Conservation (phyloP, 345 rosid species). For the Corchorus capsularis region DNA sequence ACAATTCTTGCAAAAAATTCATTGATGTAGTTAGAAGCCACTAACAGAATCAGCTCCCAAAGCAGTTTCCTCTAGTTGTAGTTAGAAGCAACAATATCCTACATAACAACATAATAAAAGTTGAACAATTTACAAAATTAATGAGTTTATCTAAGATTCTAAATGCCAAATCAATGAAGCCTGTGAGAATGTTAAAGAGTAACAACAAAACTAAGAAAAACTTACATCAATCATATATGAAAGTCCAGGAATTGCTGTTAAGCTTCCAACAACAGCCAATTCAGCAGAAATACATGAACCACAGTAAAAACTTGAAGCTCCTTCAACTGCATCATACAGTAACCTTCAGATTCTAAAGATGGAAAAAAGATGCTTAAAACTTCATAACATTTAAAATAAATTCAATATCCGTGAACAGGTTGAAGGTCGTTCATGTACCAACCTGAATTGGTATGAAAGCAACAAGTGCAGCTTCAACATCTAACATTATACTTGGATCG, state of each 20-base stretch:
- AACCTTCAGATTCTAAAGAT: neutral
- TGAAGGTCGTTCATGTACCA: constrained; percentile 15
- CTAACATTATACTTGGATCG: constrained; percentile 93
- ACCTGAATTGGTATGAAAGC: constrained; percentile 99
- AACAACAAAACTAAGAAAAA: constrained; percentile 15
- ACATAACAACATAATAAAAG: constrained; percentile 24
- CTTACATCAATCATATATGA: constrained; percentile 98
- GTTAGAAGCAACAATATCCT: constrained; percentile 93
- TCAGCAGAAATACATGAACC: constrained; percentile 95
- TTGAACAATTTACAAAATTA: neutral
- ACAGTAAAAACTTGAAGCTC: constrained; percentile 96
- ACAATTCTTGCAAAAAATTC: too few relatives aligned
- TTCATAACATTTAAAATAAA: neutral
- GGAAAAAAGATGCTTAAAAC: constrained; percentile 9
- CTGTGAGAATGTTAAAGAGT: constrained; percentile 5
- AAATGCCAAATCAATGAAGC: neutral
- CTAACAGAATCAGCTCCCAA: too few relatives aligned
- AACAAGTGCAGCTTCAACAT: constrained; percentile 88
- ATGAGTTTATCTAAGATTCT: constrained; percentile 3
- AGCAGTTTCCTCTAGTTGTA: too few relatives aligned
- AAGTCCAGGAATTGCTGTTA: constrained; percentile 91
- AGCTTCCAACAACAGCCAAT: constrained; percentile 99
- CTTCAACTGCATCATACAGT: constrained; percentile 66
- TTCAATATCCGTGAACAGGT: neutral
- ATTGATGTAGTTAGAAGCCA: too few relatives aligned